A percentile compares a stretch with the other conserved stretches of the same genome.
phyloP scores from a whole-genome alignment of 768 basidiomycete species.

The Tephrocybe rancida region DNA sequence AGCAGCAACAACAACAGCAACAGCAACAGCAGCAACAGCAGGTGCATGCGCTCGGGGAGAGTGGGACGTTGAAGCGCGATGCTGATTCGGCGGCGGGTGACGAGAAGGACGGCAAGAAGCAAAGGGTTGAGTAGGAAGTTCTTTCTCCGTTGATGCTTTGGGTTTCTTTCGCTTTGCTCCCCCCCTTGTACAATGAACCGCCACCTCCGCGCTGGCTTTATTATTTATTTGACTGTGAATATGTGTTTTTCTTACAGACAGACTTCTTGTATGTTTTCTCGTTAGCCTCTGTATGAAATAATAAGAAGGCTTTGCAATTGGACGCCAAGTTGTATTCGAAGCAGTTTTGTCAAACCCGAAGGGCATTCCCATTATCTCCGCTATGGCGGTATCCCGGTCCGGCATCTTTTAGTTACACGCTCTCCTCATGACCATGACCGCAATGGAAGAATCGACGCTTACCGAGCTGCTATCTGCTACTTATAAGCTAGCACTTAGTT shows the following conservation, averaged over 20 bases:
- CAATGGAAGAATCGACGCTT: background rate
- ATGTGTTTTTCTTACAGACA: background rate
- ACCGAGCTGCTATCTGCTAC: background rate
- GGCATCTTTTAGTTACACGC: background rate
- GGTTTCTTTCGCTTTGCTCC: background rate
- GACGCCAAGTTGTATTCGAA: background rate
- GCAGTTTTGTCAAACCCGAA: background rate
- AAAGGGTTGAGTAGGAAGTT: constrained; percentile 39
- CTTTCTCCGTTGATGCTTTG: background rate
- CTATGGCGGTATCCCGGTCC: too few species aligned
- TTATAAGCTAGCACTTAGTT: background rate
- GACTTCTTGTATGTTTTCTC: constrained; percentile 3
- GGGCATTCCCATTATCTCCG: too few species aligned
- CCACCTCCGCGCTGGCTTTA: background rate
- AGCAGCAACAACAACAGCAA: constrained; percentile 4
- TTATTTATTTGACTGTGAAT: constrained; percentile 13
- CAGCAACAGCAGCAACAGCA: constrained; percentile 9
- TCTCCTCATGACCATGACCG: background rate
- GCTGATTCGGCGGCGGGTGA: constrained; percentile 8
- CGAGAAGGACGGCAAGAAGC: constrained; percentile 31
- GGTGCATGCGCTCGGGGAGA: constrained; percentile 13
- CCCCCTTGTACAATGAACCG: constrained; percentile 4
- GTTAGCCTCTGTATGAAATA: constrained; percentile 2
- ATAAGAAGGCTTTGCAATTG: too few species aligned
- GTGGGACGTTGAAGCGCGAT: constrained; percentile 18